Evolutionary conservation across 2,329 filamentous ascomycete species (phyloP).

Genomic region (Thelonectria blattea): DNA sequence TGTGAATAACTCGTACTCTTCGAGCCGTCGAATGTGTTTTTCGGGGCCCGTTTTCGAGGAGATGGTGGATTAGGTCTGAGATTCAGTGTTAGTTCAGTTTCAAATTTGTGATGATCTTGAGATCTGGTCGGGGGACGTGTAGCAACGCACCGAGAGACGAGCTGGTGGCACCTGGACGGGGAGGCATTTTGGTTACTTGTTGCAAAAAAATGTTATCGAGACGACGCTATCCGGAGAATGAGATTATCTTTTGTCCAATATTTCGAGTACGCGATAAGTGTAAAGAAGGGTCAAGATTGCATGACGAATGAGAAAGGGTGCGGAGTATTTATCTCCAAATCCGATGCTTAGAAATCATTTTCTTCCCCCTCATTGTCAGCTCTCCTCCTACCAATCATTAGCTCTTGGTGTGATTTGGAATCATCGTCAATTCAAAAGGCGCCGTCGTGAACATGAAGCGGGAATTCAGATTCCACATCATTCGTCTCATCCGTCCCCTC

Average conservation of each 20-base stretch:
- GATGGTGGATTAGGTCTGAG: neutral
- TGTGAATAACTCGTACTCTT: conserved; percentile 1
- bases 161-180: neutral
- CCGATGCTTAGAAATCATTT: neutral
- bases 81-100: neutral
- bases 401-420: too few relatives aligned
- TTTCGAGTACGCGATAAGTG: neutral
- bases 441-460: too few relatives aligned
- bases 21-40: neutral
- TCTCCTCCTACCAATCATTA: too few relatives aligned
- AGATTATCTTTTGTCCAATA: neutral
- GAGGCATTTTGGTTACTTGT: neutral
- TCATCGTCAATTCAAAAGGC: too few relatives aligned
- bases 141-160: neutral
- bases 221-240: neutral
- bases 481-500: too few relatives aligned
- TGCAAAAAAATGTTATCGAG: neutral
- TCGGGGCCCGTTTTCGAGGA: neutral
- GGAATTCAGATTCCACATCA: too few relatives aligned
- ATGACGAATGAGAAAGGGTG: neutral
- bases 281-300: too few relatives aligned
- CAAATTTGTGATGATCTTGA: neutral
- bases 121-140: neutral
- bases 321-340: neutral
- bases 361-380: neutral